Evolutionary conservation across 2,329 filamentous ascomycete species (phyloP), one percentile per base, ranked within the genome.

Genomic region (Penicillium concentricum): DNA sequence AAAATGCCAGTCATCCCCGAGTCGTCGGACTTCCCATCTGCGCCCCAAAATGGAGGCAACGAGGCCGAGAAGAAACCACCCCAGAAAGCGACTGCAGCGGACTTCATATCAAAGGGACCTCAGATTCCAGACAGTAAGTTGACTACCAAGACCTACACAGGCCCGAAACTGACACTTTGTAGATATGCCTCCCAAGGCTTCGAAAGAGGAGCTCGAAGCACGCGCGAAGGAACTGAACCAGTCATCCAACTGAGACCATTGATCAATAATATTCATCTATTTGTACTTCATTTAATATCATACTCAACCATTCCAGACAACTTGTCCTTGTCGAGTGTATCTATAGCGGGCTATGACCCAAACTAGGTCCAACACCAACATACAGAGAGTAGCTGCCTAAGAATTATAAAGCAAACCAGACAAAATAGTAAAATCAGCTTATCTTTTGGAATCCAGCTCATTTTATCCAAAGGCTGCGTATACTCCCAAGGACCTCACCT

Each of bases 181-280:
- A 77, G 76, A 74, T 16, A 72, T 77, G 68, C 75, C 76, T 34
- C 71, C 73, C n/a, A 74, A 74, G 58, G 72, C 69, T 24, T 71
- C 82, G 57, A 88, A 87, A 74, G 87, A 89, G 71, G 88, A 91
- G 67, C 82, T 87, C 52, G 78, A 81, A 67, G 85, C 82, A 13
- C 86, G 84, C 72, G 86, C 85, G 59, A 78, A 85, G 70, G 84
- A 84, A 67, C 66, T 91, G 72, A 90, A 90, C 50, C 59, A 62
- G 22, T 22, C 49, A 8, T 39, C 41, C 26, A 50, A 34, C 2
- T 39, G 28, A 52, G 28, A 20, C 1, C 0, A 15, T 15, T 22
- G 9, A 2, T 9, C 7, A 20, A 8, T 15, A 30, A 35, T n/a
- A 1, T 24, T 12, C 1, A 7, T 43, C 15, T 28, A 22, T 16